These are phyloP conservation scores for Rhododendron ferrugineum DNA, from an alignment of 148 eudicot species.

Conservation along the genomic window DNA sequence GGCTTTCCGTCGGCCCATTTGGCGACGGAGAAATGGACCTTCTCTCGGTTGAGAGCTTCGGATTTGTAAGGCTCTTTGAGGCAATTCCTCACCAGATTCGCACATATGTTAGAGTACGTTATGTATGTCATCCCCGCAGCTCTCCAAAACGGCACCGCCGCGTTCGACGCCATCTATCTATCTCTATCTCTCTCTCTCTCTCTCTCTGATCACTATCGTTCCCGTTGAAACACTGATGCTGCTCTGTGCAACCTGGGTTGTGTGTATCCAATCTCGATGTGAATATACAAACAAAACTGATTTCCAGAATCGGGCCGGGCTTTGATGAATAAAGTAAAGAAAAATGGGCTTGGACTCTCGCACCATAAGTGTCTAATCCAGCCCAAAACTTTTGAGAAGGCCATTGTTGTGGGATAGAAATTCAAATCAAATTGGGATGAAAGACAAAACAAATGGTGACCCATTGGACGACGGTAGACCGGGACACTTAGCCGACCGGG, in stretches of 20 bases:
- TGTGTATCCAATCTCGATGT: not conserved
- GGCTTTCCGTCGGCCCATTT: slow-evolving; percentile 75
- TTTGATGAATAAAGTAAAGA: not conserved
- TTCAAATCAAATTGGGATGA: not conserved
- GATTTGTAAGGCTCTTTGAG: slow-evolving; percentile 83
- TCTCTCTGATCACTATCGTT: not conserved
- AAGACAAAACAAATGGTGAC: not conserved
- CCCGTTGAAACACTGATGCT: not conserved
- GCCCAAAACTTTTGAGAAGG: not conserved
- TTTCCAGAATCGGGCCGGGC: not conserved
- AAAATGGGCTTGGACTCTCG: not conserved
- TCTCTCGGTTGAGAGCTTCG: slow-evolving; percentile 58
- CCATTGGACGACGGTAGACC: not conserved
- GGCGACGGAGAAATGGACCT: slow-evolving; percentile 74
- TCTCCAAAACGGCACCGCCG: slow-evolving; percentile 93
- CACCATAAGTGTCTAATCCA: not conserved
- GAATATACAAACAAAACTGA: not conserved
- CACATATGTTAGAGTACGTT: slow-evolving; percentile 85
- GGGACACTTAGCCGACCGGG: not conserved
- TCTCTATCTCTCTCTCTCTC: not conserved
- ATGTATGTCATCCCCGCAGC: slow-evolving; percentile 96
- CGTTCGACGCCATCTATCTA: slow-evolving; percentile 45
- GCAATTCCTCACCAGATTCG: slow-evolving; percentile 76
- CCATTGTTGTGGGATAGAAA: not conserved
- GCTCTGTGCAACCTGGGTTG: not conserved